Evolutionary conservation across 331 rosid genomes (phyloP).

Genomic region (Saraca asoca): DNA sequence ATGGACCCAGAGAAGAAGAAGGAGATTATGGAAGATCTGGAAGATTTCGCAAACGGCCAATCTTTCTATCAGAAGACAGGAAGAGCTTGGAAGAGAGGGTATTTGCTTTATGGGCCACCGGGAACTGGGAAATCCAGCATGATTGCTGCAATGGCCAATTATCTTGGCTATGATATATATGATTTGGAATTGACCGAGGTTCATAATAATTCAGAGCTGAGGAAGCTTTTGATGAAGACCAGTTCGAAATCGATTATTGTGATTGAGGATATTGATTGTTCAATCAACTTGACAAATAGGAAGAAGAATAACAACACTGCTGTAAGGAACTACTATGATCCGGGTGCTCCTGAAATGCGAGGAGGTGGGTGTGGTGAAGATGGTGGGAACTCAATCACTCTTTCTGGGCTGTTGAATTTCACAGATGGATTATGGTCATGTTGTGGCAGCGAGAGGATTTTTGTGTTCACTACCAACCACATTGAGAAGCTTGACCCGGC

Average conservation of each 20-base stretch:
- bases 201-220: slow-evolving; percentile 43
- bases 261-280: slow-evolving; percentile 23
- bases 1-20: slow-evolving; percentile 42
- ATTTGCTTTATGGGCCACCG: slow-evolving; percentile 47
- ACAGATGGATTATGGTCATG: slow-evolving; percentile 99
- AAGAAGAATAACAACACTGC: slow-evolving; percentile 2
- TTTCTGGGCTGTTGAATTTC: slow-evolving; percentile 87
- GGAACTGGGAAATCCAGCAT: slow-evolving; percentile 50
- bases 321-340: slow-evolving; percentile 41
- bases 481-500: slow-evolving; percentile 97
- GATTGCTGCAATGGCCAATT: slow-evolving; percentile 49
- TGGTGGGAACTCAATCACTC: slow-evolving; percentile 73
- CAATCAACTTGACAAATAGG: slow-evolving; percentile 53
- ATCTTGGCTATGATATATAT: slow-evolving; percentile 39
- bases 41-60: slow-evolving; percentile 31
- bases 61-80: slow-evolving; percentile 37
- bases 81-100: slow-evolving; percentile 44
- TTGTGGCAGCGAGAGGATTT: slow-evolving; percentile 95
- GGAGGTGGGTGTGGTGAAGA: slow-evolving; percentile 46
- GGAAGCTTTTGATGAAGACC: slow-evolving; percentile 9
- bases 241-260: slow-evolving; percentile 7
- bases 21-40: slow-evolving; percentile 40
- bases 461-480: slow-evolving; percentile 92
- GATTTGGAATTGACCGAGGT: slow-evolving; percentile 42
- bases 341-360: slow-evolving; percentile 35